phyloP scores from a whole-genome alignment of 306 rosid genomes.

The Cicer pinnatifidum region DNA sequence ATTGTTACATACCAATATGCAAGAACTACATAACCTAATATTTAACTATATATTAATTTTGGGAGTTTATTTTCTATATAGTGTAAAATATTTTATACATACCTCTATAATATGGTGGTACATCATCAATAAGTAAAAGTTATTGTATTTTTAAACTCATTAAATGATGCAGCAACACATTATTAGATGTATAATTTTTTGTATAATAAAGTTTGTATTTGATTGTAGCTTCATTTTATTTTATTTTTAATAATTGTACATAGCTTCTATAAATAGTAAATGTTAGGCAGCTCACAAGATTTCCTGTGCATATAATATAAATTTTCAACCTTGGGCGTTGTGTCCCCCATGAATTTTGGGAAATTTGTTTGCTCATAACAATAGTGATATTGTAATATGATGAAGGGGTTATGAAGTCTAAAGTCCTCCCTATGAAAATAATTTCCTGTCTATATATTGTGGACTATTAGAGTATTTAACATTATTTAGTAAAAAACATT shows the following conservation, averaged over 20 bases:
- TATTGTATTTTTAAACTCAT: too few relatives aligned
- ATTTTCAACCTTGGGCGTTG: background rate
- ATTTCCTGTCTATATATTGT: background rate
- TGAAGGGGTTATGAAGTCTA: constrained; percentile 19
- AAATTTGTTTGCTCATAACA: constrained; percentile 25
- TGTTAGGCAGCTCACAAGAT: constrained; percentile 10
- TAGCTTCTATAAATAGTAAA: background rate
- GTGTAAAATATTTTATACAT: background rate
- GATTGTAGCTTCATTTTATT: background rate
- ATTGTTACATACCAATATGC: background rate
- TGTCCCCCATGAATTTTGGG: background rate
- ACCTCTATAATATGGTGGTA: background rate
- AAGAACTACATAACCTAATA: too few relatives aligned
- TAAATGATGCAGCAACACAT: too few relatives aligned
- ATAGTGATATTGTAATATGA: background rate
- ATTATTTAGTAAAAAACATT: too few relatives aligned
- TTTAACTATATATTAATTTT: background rate
- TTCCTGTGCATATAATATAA: background rate
- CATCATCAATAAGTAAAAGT: background rate
- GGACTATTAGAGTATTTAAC: constrained; percentile 4
- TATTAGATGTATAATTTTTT: too few relatives aligned
- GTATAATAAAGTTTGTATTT: too few relatives aligned
- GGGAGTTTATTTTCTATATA: background rate
- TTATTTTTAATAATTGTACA: background rate
- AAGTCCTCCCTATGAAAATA: constrained; percentile 6